Base-by-base conservation (phyloP, 345 rosid species). In the Eucalyptus cloeziana region DNA sequence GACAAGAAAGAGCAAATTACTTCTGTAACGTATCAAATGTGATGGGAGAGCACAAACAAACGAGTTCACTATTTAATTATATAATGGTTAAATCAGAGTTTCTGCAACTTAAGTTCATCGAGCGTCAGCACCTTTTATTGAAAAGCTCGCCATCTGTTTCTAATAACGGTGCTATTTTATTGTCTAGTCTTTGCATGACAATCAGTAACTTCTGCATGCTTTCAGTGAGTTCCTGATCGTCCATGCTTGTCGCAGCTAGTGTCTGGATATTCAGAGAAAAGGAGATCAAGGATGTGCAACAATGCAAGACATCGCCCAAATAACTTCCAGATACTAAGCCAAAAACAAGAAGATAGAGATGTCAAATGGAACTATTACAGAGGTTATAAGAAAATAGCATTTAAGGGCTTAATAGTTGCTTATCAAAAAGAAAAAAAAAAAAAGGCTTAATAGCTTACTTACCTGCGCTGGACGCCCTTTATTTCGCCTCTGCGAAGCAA, bases 151-250 rank as follows among this genome's bases (percentile, higher is more conserved):
- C 99, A 49, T 97, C 99, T 24, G 96, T 86, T 88, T 96, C 99
- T 89, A 97, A 90, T 97, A 96, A 92, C 22, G 97, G 97, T 83
- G 94, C 99, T 86, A 97, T 97, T 92, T 96, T 95, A 88, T 93
- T 92, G 89, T 97, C 99, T 86, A 97, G 94, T 88, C 98, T 95
- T 91, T 97, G 99, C 99, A 97, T 97, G 87, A 97, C 99, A 87
- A 96, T 93, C 81, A 97, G 94, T 87, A 97, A 95, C 94, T 97
- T 96, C 89, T 96, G 97, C 96, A 97, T 94, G 92, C 97, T 96
- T 90, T 95, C 99, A 37, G 97, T 95, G 88, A 97, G 94, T 89
- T 97, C 98, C 93, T 94, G 93, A 91, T 96, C 96, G 44, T 91
- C 97, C 98, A 97, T 93, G 92, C 94, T 94, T 56, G 99, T 96